phyloP scores from a whole-genome alignment of 257 asterid species.

The Solanum stenotomum region DNA sequence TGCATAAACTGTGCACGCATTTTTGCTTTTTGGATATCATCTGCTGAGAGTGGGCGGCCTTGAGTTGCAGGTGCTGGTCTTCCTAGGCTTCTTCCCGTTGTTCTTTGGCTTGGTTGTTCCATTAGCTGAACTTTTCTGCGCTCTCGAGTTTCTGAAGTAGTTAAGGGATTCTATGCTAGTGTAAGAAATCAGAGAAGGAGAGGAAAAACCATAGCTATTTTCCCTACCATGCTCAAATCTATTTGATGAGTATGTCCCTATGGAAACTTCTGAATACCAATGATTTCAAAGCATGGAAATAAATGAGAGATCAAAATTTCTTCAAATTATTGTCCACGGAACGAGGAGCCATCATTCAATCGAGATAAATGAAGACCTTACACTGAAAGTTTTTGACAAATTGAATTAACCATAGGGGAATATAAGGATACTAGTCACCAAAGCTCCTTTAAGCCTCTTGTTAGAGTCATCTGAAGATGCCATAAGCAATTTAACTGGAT shows the following conservation, averaged over 20 bases:
- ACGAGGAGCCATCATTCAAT: not conserved
- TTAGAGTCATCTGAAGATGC: conserved; percentile 66
- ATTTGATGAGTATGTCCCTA: not conserved
- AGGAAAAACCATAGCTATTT: not conserved
- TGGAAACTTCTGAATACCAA: not conserved
- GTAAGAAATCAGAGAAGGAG: not conserved
- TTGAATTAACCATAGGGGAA: not conserved
- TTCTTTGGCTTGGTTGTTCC: conserved; percentile 86
- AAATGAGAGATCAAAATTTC: not conserved
- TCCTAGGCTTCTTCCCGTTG: conserved; percentile 45
- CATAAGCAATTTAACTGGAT: conserved; percentile 64
- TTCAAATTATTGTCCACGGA: not conserved
- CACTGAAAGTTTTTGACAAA: not conserved
- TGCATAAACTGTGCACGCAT: conserved; percentile 91
- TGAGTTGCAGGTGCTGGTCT: conserved; percentile 49
- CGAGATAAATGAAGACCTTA: not conserved
- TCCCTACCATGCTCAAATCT: not conserved
- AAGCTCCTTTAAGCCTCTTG: conserved; percentile 57
- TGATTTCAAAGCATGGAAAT: not conserved
- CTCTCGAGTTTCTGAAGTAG: conserved; percentile 60
- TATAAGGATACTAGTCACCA: conserved; percentile 83
- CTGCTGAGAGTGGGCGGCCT: conserved; percentile 98
- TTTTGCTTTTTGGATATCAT: conserved; percentile 98
- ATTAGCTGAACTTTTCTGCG: conserved; percentile 87
- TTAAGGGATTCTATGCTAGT: conserved; percentile 33